These are phyloP conservation scores for Silene vulgaris DNA, from an alignment of 179 eudicot genomes.

Conservation along the genomic window DNA sequence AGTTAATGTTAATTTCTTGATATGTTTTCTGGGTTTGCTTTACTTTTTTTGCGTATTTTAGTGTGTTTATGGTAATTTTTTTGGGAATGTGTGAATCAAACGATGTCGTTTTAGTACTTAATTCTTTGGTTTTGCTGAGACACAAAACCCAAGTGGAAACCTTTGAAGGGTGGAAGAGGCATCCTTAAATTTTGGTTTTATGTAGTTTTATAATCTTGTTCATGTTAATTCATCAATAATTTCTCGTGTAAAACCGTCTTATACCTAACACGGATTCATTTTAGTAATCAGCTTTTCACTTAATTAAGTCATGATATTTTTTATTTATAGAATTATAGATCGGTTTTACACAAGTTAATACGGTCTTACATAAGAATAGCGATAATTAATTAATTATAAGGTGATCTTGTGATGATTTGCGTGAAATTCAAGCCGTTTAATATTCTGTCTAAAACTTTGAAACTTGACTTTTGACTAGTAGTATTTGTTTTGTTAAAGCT, in stretches of 20 bases:
- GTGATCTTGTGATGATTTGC: slow-evolving; percentile 23
- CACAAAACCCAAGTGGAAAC: slow-evolving; percentile 14
- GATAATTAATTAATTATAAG: not conserved
- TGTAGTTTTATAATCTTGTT: not conserved
- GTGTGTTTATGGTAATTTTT: not conserved
- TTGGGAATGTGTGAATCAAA: slow-evolving; percentile 14
- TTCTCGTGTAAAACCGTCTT: too few relatives aligned
- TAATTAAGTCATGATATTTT: too few relatives aligned
- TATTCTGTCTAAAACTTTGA: slow-evolving; percentile 28
- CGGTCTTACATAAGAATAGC: too few relatives aligned
- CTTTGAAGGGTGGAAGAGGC: slow-evolving; percentile 23
- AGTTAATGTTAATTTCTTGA: not conserved
- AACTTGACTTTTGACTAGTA: slow-evolving; percentile 37
- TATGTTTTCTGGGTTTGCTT: not conserved
- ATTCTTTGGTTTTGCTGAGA: slow-evolving; percentile 2
- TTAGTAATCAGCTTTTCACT: too few relatives aligned
- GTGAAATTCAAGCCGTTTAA: slow-evolving; percentile 26
- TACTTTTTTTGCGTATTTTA: not conserved
- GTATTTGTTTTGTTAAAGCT: slow-evolving; percentile 20
- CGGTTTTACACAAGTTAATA: too few relatives aligned
- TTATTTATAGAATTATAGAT: too few relatives aligned
- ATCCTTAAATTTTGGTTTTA: slow-evolving; percentile 14
- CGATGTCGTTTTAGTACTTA: slow-evolving; percentile 23
- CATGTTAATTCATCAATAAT: not conserved
- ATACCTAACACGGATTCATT: too few relatives aligned